These are phyloP conservation scores for Citrullus mucosospermus DNA, from an alignment of 306 rosid genomes.

Conservation along the genomic window DNA sequence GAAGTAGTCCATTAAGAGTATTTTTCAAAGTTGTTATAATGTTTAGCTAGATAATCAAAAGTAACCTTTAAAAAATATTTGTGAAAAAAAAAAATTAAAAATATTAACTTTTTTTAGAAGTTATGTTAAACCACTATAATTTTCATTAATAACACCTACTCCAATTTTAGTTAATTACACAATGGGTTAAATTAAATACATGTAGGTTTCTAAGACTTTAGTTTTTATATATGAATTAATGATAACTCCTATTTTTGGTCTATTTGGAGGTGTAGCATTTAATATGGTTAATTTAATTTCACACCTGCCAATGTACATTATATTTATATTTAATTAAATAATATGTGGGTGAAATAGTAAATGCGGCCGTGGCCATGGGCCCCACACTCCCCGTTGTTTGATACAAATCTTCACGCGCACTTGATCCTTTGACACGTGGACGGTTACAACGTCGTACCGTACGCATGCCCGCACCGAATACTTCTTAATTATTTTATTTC, in stretches of 20 bases:
- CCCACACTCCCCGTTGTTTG: neutral
- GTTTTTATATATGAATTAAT: neutral
- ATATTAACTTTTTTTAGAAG: too few relatives aligned
- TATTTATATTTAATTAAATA: neutral
- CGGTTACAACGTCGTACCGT: neutral
- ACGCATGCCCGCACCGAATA: neutral
- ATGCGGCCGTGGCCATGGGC: neutral
- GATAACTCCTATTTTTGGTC: neutral
- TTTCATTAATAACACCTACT: neutral
- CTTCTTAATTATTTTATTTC: neutral
- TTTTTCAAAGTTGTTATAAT: neutral
- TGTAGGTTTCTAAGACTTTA: neutral
- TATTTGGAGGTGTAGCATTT: neutral
- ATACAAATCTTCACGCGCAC: neutral
- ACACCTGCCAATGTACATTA: slow-evolving; percentile 2
- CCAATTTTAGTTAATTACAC: neutral
- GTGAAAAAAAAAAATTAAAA: too few relatives aligned
- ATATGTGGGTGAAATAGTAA: neutral
- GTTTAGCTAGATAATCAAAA: neutral
- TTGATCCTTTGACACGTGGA: neutral
- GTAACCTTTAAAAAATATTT: neutral
- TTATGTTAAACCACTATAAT: too few relatives aligned
- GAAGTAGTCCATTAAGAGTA: neutral
- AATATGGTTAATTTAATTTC: neutral
- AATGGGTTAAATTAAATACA: neutral